Percentiles rank a stretch among this genome's conserved stretches.
phyloP scores from a whole-genome alignment of 164 flowering plant species.

The Vitis cinerea region DNA sequence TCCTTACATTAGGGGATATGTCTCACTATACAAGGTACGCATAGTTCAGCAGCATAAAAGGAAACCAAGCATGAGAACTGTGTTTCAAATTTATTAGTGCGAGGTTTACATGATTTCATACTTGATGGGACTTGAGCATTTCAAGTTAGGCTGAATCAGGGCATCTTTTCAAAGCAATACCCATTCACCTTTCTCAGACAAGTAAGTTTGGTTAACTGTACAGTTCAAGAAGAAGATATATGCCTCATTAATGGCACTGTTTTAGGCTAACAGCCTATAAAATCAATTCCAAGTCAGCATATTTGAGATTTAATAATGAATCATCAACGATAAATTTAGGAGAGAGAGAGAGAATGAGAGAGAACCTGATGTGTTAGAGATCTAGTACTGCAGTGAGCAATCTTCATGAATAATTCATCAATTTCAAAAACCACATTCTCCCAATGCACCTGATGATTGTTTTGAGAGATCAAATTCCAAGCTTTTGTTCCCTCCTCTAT shows the following conservation, averaged over 20 bases:
- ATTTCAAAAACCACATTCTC: slow-evolving; percentile 53
- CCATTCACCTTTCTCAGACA: not conserved
- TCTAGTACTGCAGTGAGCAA: slow-evolving; percentile 60
- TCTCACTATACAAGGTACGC: too few species aligned
- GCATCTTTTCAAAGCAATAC: not conserved
- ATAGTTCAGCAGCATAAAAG: too few species aligned
- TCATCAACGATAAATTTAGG: not conserved
- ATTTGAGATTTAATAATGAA: not conserved
- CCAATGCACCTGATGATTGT: slow-evolving; percentile 64
- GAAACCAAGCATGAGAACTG: too few species aligned
- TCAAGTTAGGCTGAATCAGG: not conserved
- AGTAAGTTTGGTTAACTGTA: not conserved
- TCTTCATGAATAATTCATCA: slow-evolving; percentile 68
- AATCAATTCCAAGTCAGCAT: not conserved
- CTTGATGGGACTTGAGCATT: too few species aligned
- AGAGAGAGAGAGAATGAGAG: slow-evolving; percentile 8
- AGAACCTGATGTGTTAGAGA: slow-evolving; percentile 65
- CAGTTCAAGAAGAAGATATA: not conserved
- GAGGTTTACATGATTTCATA: too few species aligned
- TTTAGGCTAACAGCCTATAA: too few species aligned
- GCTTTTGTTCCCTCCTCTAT: slow-evolving; percentile 68
- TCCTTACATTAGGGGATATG: too few species aligned
- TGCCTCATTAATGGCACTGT: too few species aligned
- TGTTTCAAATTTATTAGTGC: too few species aligned
- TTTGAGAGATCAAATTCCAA: slow-evolving; percentile 68